Percentiles rank a stretch among this genome's conserved stretches.
These are phyloP conservation scores for Exutisphaerella laricina DNA, from an alignment of 2,329 filamentous ascomycete species.

Conservation along the genomic window DNA sequence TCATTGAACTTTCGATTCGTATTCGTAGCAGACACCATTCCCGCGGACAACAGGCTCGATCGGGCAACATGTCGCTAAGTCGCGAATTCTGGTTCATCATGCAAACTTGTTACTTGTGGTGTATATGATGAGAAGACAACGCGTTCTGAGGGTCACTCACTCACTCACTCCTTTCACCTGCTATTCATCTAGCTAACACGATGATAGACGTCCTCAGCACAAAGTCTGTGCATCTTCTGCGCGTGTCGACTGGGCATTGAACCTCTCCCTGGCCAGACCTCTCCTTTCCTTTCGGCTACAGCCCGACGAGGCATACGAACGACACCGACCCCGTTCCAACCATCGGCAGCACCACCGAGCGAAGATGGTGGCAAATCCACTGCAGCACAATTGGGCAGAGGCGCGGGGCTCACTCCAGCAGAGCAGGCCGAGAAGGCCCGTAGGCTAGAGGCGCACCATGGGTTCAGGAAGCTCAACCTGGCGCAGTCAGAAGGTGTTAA, in stretches of 20 bases:
- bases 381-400: slow-evolving; percentile 18
- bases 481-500: not conserved
- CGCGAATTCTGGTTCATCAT: slow-evolving; percentile 5
- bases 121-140: slow-evolving; percentile 27
- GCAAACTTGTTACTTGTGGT: not conserved
- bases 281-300: slow-evolving; percentile 6
- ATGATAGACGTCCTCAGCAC: slow-evolving; percentile 26
- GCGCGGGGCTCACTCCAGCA: slow-evolving; percentile 20
- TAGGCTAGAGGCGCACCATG: slow-evolving; percentile 11
- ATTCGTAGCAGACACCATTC: not conserved
- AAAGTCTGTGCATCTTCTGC: slow-evolving; percentile 33
- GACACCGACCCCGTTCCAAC: slow-evolving; percentile 10
- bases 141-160: slow-evolving; percentile 24
- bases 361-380: slow-evolving; percentile 5
- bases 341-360: slow-evolving; percentile 4
- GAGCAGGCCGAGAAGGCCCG: slow-evolving; percentile 20
- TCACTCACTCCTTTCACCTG: too few relatives aligned
- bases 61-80: slow-evolving; percentile 1
- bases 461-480: not conserved
- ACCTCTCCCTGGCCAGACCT: slow-evolving; percentile 10
- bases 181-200: too few relatives aligned
- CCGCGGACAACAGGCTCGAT: slow-evolving; percentile 3
- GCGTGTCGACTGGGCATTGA: slow-evolving; percentile 26
- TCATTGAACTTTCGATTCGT: not conserved
- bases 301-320: slow-evolving; percentile 15